A percentile compares a stretch with the other conserved stretches of the same genome.
phyloP scores from a whole-genome alignment of 371 early-diverging fungal genomes.

The Dinochytrium kinnereticum region DNA sequence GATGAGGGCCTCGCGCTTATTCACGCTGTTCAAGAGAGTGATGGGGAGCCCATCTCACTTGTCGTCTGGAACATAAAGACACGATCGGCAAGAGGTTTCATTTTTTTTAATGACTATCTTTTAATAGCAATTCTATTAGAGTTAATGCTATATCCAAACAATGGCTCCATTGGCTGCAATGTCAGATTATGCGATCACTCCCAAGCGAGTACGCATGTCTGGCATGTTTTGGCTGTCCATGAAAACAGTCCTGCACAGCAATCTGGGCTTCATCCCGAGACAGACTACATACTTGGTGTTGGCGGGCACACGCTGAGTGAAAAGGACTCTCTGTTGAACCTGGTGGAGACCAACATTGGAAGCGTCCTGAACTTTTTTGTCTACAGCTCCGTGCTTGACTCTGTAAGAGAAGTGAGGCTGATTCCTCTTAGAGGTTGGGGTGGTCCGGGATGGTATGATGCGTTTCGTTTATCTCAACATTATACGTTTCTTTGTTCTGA shows the following conservation, averaged over 20 bases:
- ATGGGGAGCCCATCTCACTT: neutral
- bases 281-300: conserved; percentile 32
- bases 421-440: conserved; percentile 30
- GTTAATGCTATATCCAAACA: neutral
- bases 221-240: conserved; percentile 15
- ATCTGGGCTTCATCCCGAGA: conserved; percentile 23
- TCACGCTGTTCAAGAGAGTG: neutral
- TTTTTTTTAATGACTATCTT: neutral
- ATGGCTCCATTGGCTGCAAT: conserved; percentile 5
- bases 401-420: conserved; percentile 20
- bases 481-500: neutral
- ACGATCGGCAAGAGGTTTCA: neutral
- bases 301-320: neutral
- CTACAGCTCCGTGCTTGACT: conserved; percentile 24
- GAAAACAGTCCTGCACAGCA: conserved; percentile 29
- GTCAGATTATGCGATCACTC: neutral
- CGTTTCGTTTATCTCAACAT: too few relatives aligned
- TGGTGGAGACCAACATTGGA: conserved; percentile 28
- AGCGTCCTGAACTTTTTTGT: conserved; percentile 11
- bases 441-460: conserved; percentile 33
- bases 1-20: neutral
- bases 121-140: neutral
- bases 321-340: conserved; percentile 24
- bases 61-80: neutral
- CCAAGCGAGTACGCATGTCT: neutral